phyloP scores from a whole-genome alignment of 78 protist species.

The Ministeria vibrans region DNA sequence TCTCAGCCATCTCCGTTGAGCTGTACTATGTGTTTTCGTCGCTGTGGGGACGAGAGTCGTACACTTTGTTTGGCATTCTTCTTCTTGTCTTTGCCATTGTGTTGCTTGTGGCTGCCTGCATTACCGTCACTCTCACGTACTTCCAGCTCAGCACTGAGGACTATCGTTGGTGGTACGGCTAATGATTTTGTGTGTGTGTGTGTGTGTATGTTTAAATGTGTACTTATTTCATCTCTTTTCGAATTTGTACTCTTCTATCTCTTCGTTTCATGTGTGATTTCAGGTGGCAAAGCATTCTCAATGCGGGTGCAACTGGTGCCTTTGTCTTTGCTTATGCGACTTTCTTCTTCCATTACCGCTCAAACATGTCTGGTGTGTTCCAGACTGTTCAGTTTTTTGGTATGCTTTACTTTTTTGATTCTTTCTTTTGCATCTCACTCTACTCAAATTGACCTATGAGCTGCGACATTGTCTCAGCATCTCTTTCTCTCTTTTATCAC shows the following conservation, averaged over 20 bases:
- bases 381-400: slow-evolving; percentile 88
- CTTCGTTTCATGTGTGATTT: neutral
- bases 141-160: slow-evolving; percentile 93
- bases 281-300: neutral
- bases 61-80: slow-evolving; percentile 86
- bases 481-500: no score
- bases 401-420: no score
- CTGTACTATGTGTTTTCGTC: slow-evolving; percentile 84
- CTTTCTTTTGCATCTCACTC: no score
- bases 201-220: neutral
- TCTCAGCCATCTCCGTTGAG: slow-evolving; percentile 93
- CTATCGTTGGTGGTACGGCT: slow-evolving; percentile 93
- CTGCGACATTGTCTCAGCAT: no score
- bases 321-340: slow-evolving; percentile 77
- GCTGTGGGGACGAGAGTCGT: slow-evolving; percentile 88
- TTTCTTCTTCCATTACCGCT: slow-evolving; percentile 67
- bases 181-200: neutral
- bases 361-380: slow-evolving; percentile 86
- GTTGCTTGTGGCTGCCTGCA: slow-evolving; percentile 86
- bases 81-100: slow-evolving; percentile 75
- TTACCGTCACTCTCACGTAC: slow-evolving; percentile 90
- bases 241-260: neutral
- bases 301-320: slow-evolving; percentile 47
- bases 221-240: neutral
- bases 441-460: no score